Base-by-base conservation (phyloP, 768 basidiomycete genomes). In the Amylocystis lapponica region DNA sequence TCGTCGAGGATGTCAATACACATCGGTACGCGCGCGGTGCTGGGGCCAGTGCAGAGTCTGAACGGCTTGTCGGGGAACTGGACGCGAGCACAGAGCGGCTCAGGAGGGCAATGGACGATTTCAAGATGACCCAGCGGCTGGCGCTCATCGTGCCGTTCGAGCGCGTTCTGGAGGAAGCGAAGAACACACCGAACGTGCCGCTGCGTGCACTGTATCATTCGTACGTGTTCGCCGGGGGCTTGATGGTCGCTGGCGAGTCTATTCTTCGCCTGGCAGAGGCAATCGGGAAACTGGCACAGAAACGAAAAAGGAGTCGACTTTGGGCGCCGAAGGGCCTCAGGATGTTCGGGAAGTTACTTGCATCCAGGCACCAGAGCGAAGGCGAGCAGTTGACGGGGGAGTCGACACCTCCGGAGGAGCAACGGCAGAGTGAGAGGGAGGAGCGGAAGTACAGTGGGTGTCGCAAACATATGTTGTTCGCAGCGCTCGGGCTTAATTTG, bases 261-360 rank as follows among this genome's bases (percentile, higher is more conserved):
- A 53, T 74, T 34, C 47, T 69, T 17, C 51, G 50, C 2, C 57
- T 74, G 25, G 52, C 70, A 34, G 65, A 67, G 36, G 46, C 56
- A 1, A 55, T 76, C 12, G 50, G 60, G 19, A 58, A 56, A n/a
- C 66, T 69, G 0, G 63, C 67, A 14, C 50, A 49, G 35, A 69
- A 68, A 35, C 65, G 73, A 27, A 57, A 50, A 21, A 48, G 49
- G 35, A 67, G 66, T 34, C 61, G 68, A 46, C 50, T 79, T 20
- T 79, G 79, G 70, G 68, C 66, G 12, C 78, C 79, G 5, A 71
- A 64, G 23, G 71, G 71, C 7, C 43, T 79, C 52, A 35, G 68
- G 48, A 40, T 50, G 33, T 37, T 65, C 10, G 59, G 51, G 50
- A 63, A 61, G 47, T 48, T 63, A 27, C 22, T 66, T 8, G 47